Conservation (phyloP, 768 basidiomycete genomes). For the Pholiota molesta region DNA sequence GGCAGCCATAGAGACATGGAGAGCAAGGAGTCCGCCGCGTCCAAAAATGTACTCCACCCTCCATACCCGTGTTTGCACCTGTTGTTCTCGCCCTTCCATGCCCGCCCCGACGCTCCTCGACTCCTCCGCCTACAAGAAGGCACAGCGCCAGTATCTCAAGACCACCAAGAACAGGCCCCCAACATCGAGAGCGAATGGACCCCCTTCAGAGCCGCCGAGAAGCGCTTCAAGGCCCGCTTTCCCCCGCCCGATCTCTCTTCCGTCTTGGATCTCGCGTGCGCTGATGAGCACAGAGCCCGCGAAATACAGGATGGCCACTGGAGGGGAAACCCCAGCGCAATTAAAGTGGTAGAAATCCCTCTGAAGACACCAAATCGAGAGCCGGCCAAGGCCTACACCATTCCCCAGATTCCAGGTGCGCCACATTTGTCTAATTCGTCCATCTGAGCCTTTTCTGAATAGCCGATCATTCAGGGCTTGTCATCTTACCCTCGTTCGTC, state of each 20-base stretch:
- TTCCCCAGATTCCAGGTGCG: conserved; percentile 63
- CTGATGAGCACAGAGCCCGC: conserved; percentile 39
- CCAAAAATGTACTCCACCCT: neutral
- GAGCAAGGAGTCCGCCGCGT: neutral
- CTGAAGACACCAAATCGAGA: conserved; percentile 22
- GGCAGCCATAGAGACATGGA: conserved; percentile 82
- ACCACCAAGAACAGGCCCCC: conserved; percentile 56
- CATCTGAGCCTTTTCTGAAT: neutral
- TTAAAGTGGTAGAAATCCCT: conserved; percentile 35
- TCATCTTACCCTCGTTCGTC: conserved; percentile 80
- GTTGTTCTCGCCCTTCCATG: conserved; percentile 30
- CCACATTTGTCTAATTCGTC: conserved; percentile 9
- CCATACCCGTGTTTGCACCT: conserved; percentile 32
- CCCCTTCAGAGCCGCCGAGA: conserved; percentile 77
- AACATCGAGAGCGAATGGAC: conserved; percentile 63
- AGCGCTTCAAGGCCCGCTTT: conserved; percentile 77
- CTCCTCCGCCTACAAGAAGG: conserved; percentile 58
- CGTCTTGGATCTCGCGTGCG: conserved; percentile 66
- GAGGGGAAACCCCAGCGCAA: conserved; percentile 44
- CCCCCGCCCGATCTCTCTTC: conserved; percentile 73
- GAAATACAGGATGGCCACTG: conserved; percentile 52
- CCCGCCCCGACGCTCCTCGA: conserved; percentile 41
- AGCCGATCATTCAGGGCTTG: conserved; percentile 60
- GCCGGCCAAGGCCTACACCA: conserved; percentile 46
- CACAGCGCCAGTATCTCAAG: conserved; percentile 59